Evolutionary conservation across 495 filamentous ascomycete species (phyloP).

Genomic region (Penicillium angulare): DNA sequence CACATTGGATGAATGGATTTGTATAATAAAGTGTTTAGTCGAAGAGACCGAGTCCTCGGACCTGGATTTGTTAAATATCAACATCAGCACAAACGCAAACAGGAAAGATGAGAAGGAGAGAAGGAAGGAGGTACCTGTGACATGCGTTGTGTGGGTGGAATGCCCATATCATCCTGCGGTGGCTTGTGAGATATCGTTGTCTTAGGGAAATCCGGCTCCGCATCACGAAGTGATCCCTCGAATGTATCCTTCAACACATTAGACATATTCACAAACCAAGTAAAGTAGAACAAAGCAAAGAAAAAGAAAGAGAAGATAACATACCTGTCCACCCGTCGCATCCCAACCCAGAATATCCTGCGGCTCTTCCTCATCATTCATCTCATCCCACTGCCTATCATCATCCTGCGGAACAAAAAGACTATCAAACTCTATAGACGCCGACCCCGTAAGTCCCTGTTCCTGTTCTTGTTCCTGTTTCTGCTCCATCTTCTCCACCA

Average conservation of each 20-base stretch:
- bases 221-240: conserved; percentile 32
- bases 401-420: conserved; percentile 79
- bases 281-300: too few relatives aligned
- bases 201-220: conserved; percentile 22
- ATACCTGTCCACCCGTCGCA: conserved; percentile 55
- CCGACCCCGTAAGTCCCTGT: too few relatives aligned
- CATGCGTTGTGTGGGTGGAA: conserved; percentile 51
- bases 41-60: conserved; percentile 46
- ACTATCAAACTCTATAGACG: conserved; percentile 66
- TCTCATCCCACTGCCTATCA: conserved; percentile 76
- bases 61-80: conserved; percentile 28
- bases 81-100: background rate
- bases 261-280: too few relatives aligned
- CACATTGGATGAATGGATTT: background rate
- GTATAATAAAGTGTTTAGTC: conserved; percentile 25
- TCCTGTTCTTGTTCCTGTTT: too few relatives aligned
- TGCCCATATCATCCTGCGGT: conserved; percentile 38
- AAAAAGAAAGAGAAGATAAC: conserved; percentile 1
- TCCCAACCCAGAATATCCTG: conserved; percentile 84
- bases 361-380: conserved; percentile 66
- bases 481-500: conserved; percentile 27
- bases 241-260: conserved; percentile 25
- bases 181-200: conserved; percentile 3
- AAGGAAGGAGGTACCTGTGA: conserved; percentile 39
- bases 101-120: background rate